A percentile compares a stretch with the other conserved stretches of the same genome.
These are phyloP conservation scores for Diutina siamensis DNA, from an alignment of 1,139 yeast genomes.

Conservation along the genomic window DNA sequence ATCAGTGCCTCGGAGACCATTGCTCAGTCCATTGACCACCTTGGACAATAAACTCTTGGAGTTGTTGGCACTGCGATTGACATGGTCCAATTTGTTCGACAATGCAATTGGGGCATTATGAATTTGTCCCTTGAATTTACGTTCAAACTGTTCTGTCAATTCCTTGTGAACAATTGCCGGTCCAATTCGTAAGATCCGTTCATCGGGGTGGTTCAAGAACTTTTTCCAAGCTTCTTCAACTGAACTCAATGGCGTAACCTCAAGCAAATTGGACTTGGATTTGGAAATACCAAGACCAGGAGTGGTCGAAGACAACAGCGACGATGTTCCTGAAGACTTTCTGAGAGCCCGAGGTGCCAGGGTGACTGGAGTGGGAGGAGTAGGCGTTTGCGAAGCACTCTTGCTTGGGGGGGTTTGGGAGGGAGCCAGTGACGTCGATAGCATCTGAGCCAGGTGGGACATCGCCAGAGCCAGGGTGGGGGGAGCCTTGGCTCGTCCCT, in stretches of 20 bases:
- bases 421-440: neutral
- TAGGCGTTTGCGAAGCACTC: neutral
- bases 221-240: constrained; percentile 62
- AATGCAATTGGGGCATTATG: constrained; percentile 51
- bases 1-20: constrained; percentile 19
- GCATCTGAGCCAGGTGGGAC: neutral
- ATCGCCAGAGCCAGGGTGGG: constrained; percentile 3
- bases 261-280: neutral
- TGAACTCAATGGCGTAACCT: constrained; percentile 41
- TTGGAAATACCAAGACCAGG: neutral
- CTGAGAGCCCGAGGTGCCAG: neutral
- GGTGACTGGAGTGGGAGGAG: too few relatives aligned
- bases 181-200: constrained; percentile 61
- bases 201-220: constrained; percentile 50
- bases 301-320: constrained; percentile 1
- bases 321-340: neutral
- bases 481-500: neutral
- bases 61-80: constrained; percentile 19
- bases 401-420: neutral
- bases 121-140: constrained; percentile 42
- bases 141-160: constrained; percentile 41
- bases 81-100: constrained; percentile 16
- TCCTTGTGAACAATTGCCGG: constrained; percentile 27
- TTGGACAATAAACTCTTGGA: constrained; percentile 27
- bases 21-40: constrained; percentile 39